Percentiles rank a stretch among this genome's conserved stretches.
Evolutionary conservation across 352 stramenopile genomes (phyloP).

Genomic region (Pythium rhizo-oryzae): DNA sequence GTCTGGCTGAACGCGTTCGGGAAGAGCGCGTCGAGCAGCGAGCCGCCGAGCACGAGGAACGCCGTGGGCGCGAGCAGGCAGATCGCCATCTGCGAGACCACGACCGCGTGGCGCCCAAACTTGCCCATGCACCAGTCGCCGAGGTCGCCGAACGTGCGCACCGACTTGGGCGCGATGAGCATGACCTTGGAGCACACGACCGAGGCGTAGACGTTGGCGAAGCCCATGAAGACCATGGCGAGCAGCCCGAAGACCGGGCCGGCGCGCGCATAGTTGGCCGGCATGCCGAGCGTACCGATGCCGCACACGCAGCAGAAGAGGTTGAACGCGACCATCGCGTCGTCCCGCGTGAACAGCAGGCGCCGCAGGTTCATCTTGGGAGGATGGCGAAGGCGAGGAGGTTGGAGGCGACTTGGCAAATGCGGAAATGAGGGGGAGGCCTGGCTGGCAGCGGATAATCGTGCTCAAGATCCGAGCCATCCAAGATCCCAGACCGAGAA

Average conservation of each 20-base stretch:
- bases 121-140: constrained; percentile 36
- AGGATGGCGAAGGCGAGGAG: too few relatives aligned
- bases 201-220: constrained; percentile 39
- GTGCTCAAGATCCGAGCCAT: background rate
- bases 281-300: constrained; percentile 70
- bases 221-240: constrained; percentile 40
- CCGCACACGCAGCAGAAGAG: constrained; percentile 69
- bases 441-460: too few relatives aligned
- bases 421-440: background rate
- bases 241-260: constrained; percentile 35
- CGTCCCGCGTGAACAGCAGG: constrained; percentile 13
- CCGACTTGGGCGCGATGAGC: constrained; percentile 17
- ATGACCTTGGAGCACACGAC: constrained; percentile 27
- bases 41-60: constrained; percentile 30
- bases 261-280: constrained; percentile 62
- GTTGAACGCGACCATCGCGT: constrained; percentile 44
- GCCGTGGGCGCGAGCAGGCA: constrained; percentile 28
- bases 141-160: constrained; percentile 34
- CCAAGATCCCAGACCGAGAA: background rate
- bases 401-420: background rate
- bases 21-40: constrained; percentile 34
- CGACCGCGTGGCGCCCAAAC: constrained; percentile 30
- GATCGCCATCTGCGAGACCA: constrained; percentile 29
- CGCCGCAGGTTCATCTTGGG: background rate
- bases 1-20: constrained; percentile 24